Percentiles rank a stretch among this genome's conserved stretches.
Conservation (phyloP, 139 green algal species). For the Picocystis salinarum region DNA sequence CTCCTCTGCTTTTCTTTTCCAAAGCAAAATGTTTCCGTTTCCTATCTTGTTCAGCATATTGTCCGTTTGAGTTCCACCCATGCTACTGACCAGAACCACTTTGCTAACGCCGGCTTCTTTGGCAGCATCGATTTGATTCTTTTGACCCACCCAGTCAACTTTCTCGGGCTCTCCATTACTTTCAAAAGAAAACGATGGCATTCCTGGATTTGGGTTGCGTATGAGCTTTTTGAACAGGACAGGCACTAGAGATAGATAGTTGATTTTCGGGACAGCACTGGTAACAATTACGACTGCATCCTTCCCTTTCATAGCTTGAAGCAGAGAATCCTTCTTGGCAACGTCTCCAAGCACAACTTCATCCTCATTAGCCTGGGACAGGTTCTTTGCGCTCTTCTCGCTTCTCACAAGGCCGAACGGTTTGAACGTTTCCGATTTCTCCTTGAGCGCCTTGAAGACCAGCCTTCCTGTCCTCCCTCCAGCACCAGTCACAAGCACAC, state of each 20-base stretch:
- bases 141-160: slow-evolving; percentile 61
- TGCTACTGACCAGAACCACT: slow-evolving; percentile 42
- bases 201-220: slow-evolving; percentile 1
- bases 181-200: slow-evolving; percentile 40
- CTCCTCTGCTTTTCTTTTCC: slow-evolving; percentile 68
- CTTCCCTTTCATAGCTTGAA: slow-evolving; percentile 14
- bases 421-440: slow-evolving; percentile 15
- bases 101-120: slow-evolving; percentile 37
- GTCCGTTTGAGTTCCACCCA: slow-evolving; percentile 31
- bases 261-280: slow-evolving; percentile 24
- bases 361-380: slow-evolving; percentile 8
- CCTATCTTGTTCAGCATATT: slow-evolving; percentile 28
- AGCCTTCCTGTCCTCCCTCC: slow-evolving; percentile 41
- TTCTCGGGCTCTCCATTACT: slow-evolving; percentile 27
- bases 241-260: slow-evolving; percentile 13
- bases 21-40: slow-evolving; percentile 57
- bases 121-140: slow-evolving; percentile 58
- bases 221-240: slow-evolving; percentile 9
- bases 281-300: slow-evolving; percentile 32
- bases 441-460: slow-evolving; percentile 41
- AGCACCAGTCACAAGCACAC: slow-evolving; percentile 46
- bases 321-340: slow-evolving; percentile 4
- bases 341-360: slow-evolving; percentile 23
- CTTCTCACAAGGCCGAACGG: slow-evolving; percentile 28
- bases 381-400: slow-evolving; percentile 13